phyloP scores from a whole-genome alignment of 768 basidiomycete genomes.

The Xanthoconium purpureum region DNA sequence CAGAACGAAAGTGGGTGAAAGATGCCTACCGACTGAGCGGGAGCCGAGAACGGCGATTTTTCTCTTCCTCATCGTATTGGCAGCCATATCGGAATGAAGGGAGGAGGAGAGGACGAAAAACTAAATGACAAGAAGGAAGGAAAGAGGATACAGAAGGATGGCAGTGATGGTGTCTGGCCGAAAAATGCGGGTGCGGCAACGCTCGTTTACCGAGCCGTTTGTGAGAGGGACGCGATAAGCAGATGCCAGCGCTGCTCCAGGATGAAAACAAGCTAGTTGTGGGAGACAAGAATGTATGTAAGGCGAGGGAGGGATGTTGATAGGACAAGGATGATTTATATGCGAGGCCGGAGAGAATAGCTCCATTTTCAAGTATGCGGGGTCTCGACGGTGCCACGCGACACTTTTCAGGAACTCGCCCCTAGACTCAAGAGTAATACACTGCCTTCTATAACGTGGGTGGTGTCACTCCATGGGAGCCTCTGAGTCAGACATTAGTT shows the following conservation, averaged over 20 bases:
- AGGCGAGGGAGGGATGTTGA: conserved; percentile 1
- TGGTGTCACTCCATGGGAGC: conserved; percentile 9
- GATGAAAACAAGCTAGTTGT: background rate
- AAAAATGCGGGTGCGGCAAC: conserved; percentile 26
- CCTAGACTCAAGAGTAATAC: conserved; percentile 22
- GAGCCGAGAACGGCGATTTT: conserved; percentile 88
- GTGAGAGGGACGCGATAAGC: conserved; percentile 17
- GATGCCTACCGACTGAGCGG: conserved; percentile 76
- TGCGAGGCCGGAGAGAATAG: background rate
- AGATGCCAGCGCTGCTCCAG: conserved; percentile 15
- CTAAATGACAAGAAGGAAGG: conserved; percentile 9
- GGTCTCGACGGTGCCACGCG: conserved; percentile 29
- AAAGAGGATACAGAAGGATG: conserved; percentile 17
- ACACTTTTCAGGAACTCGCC: conserved; percentile 24
- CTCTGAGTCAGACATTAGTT: background rate
- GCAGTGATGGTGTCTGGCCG: conserved; percentile 11
- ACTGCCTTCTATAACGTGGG: conserved; percentile 25
- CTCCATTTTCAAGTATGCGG: conserved; percentile 22
- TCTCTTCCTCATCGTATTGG: conserved; percentile 62
- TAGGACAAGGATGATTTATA: conserved; percentile 21
- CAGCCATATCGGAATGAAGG: conserved; percentile 26
- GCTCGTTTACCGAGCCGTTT: conserved; percentile 32
- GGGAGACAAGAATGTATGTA: background rate
- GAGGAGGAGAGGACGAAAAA: background rate
- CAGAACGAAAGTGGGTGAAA: conserved; percentile 1